Percentiles rank a stretch among this genome's conserved stretches.
Conservation (phyloP, 1,284 basidiomycete genomes). For the Grifola frondosa region DNA sequence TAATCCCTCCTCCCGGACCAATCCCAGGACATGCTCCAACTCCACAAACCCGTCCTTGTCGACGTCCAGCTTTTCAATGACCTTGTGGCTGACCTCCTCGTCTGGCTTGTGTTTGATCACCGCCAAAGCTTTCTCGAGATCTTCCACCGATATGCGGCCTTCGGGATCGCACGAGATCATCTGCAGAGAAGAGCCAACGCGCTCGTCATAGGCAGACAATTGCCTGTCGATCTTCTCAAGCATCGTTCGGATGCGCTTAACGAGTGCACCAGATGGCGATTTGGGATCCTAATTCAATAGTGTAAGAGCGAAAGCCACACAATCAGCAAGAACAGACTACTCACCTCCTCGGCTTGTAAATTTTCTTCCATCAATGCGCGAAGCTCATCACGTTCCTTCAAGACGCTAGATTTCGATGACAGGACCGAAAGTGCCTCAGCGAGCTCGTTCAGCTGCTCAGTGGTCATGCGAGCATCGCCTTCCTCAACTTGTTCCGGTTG, state of each 20-base stretch:
- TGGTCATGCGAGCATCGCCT: constrained; percentile 87
- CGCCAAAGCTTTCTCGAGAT: constrained; percentile 87
- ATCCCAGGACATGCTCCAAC: constrained; percentile 77
- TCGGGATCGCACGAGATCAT: constrained; percentile 92
- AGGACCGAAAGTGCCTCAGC: constrained; percentile 90
- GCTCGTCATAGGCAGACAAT: constrained; percentile 88
- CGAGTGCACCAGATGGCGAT: constrained; percentile 78
- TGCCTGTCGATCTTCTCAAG: constrained; percentile 95
- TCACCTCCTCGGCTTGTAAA: constrained; percentile 79
- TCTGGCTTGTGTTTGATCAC: constrained; percentile 95
- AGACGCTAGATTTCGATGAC: constrained; percentile 93
- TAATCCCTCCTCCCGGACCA: constrained; percentile 78
- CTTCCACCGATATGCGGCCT: constrained; percentile 88
- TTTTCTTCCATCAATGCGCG: constrained; percentile 91
- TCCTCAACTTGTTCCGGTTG: constrained; percentile 54
- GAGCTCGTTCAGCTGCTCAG: constrained; percentile 93
- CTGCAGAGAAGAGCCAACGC: constrained; percentile 90
- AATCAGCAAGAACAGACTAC: too few relatives aligned
- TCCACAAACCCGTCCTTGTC: constrained; percentile 96
- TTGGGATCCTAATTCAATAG: constrained; percentile 59
- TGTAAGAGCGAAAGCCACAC: constrained; percentile 6
- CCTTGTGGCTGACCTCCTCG: constrained; percentile 85
- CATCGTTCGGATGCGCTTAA: constrained; percentile 95
- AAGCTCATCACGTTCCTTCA: constrained; percentile 94
- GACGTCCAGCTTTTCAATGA: constrained; percentile 93